phyloP scores from a whole-genome alignment of 805 yeast genomes.

The Metschnikowia dekortorum region DNA sequence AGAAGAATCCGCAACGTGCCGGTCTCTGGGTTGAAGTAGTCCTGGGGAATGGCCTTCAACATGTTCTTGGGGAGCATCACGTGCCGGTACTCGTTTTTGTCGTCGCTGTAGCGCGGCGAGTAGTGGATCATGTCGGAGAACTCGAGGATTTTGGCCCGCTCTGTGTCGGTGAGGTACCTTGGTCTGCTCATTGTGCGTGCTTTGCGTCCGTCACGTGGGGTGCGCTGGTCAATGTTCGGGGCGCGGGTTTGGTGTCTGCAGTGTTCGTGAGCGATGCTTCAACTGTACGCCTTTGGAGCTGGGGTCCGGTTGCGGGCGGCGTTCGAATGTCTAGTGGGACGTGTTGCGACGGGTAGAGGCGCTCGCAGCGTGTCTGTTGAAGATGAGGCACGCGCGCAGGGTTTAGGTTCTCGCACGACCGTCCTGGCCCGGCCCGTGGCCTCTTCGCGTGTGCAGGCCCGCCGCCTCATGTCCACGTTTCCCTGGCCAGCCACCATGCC shows the following conservation, averaged over 20 bases:
- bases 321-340: background rate
- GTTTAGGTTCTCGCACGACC: constrained; percentile 1
- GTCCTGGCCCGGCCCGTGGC: background rate
- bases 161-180: constrained; percentile 76
- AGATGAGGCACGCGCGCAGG: background rate
- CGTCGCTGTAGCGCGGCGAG: constrained; percentile 90
- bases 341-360: background rate
- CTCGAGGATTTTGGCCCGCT: constrained; percentile 80
- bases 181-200: constrained; percentile 37
- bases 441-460: background rate
- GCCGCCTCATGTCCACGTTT: background rate
- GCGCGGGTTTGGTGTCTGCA: background rate
- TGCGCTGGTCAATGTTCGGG: background rate
- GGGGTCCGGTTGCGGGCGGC: background rate
- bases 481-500: constrained; percentile 3
- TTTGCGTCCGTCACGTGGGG: too few species aligned
- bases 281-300: background rate
- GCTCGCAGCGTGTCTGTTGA: background rate
- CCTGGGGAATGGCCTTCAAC: constrained; percentile 90
- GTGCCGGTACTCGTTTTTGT: constrained; percentile 88
- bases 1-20: constrained; percentile 86
- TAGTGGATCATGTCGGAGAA: constrained; percentile 93
- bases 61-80: constrained; percentile 95
- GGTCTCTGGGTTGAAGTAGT: constrained; percentile 88
- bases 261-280: background rate